Conservation (phyloP, 2,329 filamentous ascomycete genomes). For the Cadophora sp. region DNA sequence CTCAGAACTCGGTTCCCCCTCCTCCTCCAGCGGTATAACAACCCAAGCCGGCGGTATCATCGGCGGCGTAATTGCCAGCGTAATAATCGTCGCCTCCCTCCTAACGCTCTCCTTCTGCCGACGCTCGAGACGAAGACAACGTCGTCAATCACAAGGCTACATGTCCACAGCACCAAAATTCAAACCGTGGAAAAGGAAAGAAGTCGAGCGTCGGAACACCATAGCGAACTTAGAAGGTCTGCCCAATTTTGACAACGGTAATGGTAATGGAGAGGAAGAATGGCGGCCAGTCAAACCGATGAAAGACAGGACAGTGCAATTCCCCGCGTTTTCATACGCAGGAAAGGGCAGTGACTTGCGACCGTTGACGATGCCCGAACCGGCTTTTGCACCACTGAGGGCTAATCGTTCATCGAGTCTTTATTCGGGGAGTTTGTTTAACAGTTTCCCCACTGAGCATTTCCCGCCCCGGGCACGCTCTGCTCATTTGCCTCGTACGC, state of each 20-base stretch:
- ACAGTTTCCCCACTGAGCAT: background rate
- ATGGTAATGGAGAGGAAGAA: background rate
- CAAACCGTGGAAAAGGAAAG: conserved; percentile 2
- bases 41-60: background rate
- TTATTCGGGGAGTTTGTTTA: background rate
- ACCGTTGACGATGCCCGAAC: background rate
- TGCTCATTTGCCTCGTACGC: background rate
- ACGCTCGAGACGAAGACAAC: background rate
- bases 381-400: background rate
- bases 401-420: conserved; percentile 8
- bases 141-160: background rate
- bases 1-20: background rate
- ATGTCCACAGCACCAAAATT: background rate
- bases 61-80: background rate
- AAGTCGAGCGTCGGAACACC: background rate
- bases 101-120: background rate
- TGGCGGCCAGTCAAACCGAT: background rate
- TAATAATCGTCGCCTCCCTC: background rate
- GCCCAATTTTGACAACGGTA: background rate
- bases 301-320: background rate
- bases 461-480: background rate
- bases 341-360: background rate
- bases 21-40: background rate
- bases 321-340: background rate
- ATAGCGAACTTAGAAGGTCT: background rate